Conservation (phyloP, 108 stramenopile genomes). For the Asterionellopsis glacialis region DNA sequence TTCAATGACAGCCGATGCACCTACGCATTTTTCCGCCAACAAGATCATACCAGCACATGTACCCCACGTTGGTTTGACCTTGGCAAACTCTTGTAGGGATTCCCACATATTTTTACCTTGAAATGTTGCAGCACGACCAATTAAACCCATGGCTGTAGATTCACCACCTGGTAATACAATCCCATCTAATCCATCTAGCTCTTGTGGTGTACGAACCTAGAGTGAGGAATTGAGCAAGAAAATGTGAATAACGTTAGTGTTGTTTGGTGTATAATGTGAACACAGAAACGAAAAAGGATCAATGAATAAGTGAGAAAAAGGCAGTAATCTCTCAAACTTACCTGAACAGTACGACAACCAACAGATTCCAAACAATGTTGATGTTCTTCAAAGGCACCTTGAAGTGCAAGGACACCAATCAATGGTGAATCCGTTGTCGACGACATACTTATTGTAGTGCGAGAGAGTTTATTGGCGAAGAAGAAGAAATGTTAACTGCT, state of each 20-base stretch:
- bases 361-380: constrained; percentile 65
- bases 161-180: constrained; percentile 97
- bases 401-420: constrained; percentile 90
- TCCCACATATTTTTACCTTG: constrained; percentile 58
- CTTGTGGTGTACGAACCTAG: constrained; percentile 80
- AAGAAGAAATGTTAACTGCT: too few relatives aligned
- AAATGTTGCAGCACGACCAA: constrained; percentile 43
- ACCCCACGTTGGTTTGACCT: constrained; percentile 90
- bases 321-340: constrained; percentile 9
- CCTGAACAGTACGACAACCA: constrained; percentile 52
- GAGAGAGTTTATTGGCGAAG: too few relatives aligned
- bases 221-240: not conserved
- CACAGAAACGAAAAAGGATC: too few relatives aligned
- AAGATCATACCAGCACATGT: constrained; percentile 99
- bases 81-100: constrained; percentile 67
- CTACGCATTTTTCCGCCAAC: constrained; percentile 89
- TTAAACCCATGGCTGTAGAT: constrained; percentile 97
- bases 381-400: constrained; percentile 97
- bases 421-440: constrained; percentile 13
- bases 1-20: constrained; percentile 80
- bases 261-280: too few relatives aligned
- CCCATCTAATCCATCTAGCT: constrained; percentile 82
- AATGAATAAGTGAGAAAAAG: too few relatives aligned
- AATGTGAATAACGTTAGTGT: too few relatives aligned
- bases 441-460: too few relatives aligned